Evolutionary conservation across 2,329 filamentous ascomycete species (phyloP).

Genomic region (Fusarium lyarnte): DNA sequence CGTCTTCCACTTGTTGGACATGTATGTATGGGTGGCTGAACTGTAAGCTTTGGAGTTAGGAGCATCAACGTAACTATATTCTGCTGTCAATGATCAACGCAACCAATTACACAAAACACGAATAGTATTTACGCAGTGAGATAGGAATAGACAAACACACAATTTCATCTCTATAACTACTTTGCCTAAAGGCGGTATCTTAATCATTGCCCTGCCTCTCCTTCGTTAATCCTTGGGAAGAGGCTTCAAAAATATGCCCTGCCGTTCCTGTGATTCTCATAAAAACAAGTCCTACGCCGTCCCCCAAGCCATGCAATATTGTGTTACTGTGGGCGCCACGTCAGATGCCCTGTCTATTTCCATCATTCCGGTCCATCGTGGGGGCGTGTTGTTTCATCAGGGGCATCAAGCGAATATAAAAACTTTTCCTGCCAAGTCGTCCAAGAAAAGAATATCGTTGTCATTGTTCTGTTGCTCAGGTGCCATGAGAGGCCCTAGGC

Average conservation of each 20-base stretch:
- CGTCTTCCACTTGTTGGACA: background rate
- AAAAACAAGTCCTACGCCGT: conserved; percentile 37
- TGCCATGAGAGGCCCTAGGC: background rate
- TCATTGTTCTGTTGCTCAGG: conserved; percentile 3
- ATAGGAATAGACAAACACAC: conserved; percentile 20
- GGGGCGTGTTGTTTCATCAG: conserved; percentile 38
- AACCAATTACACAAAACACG: background rate
- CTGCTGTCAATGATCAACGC: background rate
- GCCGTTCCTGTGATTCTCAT: conserved; percentile 33
- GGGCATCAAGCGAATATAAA: conserved; percentile 34
- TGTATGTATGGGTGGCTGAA: conserved; percentile 6
- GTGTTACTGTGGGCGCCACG: conserved; percentile 27
- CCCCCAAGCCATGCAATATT: conserved; percentile 40
- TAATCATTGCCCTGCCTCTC: conserved; percentile 18
- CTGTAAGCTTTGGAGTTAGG: conserved; percentile 21
- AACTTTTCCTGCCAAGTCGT: conserved; percentile 30
- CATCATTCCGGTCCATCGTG: conserved; percentile 35
- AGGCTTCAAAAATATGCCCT: conserved; percentile 25
- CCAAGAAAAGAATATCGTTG: conserved; percentile 19
- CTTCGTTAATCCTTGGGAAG: conserved; percentile 5
- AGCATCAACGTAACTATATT: background rate
- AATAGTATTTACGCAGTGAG: background rate
- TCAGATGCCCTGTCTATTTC: conserved; percentile 41
- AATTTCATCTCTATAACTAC: conserved; percentile 44
- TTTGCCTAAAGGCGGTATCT: conserved; percentile 33